phyloP scores from a whole-genome alignment of 495 filamentous ascomycete species.

The Trypethelium eluteriae region DNA sequence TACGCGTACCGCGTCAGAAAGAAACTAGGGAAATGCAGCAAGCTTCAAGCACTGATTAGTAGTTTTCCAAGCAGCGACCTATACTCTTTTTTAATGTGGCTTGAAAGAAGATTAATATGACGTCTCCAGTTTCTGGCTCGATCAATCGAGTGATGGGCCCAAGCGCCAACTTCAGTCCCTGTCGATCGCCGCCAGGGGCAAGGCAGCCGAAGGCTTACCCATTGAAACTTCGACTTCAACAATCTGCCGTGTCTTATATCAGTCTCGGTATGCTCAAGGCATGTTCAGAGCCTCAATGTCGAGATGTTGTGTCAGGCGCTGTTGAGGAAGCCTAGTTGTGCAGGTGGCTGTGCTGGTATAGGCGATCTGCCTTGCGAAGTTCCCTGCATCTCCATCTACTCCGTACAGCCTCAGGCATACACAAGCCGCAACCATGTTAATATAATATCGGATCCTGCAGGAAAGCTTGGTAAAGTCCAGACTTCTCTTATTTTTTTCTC shows the following conservation, averaged over 20 bases:
- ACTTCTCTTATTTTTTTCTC: too few relatives aligned
- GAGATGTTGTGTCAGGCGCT: not conserved
- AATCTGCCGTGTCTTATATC: not conserved
- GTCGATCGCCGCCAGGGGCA: not conserved
- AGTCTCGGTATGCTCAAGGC: too few relatives aligned
- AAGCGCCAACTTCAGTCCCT: not conserved
- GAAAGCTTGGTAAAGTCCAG: too few relatives aligned
- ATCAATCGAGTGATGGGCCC: not conserved
- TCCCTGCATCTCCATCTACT: not conserved
- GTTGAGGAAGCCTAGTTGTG: not conserved
- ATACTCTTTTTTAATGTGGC: not conserved
- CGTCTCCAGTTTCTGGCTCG: constrained; percentile 3
- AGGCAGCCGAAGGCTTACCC: too few relatives aligned
- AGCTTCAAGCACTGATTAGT: not conserved
- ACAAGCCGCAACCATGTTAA: not conserved
- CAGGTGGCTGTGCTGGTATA: not conserved
- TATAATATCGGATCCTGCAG: not conserved
- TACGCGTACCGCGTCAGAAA: not conserved
- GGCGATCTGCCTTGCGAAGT: not conserved
- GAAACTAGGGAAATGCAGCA: not conserved
- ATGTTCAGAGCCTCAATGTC: not conserved
- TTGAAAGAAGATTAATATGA: constrained; percentile 11
- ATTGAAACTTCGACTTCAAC: not conserved
- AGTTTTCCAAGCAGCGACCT: not conserved
- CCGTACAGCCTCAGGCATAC: not conserved